Conservation (phyloP, 352 stramenopile genomes). For the Phytopythium kandeliae region DNA sequence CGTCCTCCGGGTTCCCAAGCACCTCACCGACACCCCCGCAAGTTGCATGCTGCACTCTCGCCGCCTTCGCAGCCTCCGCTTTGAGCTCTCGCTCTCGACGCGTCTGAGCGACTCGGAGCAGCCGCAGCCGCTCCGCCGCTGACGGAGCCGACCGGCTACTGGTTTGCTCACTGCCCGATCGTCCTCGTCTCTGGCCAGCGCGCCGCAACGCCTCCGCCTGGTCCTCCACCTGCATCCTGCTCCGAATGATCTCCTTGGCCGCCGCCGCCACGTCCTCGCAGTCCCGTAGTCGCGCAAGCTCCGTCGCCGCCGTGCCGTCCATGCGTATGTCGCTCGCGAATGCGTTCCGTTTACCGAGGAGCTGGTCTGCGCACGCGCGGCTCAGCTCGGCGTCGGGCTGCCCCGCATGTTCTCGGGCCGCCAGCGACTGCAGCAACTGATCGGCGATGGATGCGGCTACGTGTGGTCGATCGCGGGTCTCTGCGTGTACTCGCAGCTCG, state of each 20-base stretch:
- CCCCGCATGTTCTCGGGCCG: constrained; percentile 9
- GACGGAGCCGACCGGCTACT: not conserved
- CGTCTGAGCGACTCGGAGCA: not conserved
- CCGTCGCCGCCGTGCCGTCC: not conserved
- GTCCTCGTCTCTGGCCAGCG: constrained; percentile 3
- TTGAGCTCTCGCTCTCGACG: constrained; percentile 3
- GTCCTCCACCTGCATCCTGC: constrained; percentile 39
- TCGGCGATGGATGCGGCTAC: constrained; percentile 28
- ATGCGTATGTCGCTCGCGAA: constrained; percentile 19
- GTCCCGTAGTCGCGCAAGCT: not conserved
- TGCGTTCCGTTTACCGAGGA: constrained; percentile 54
- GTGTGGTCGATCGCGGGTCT: not conserved
- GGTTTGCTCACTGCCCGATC: not conserved
- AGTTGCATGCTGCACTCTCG: not conserved
- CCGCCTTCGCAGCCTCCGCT: not conserved
- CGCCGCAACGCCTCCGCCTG: constrained; percentile 29
- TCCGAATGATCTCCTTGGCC: constrained; percentile 42
- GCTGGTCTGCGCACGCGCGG: constrained; percentile 36
- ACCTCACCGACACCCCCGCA: not conserved
- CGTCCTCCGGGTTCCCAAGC: not conserved
- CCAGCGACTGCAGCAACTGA: constrained; percentile 31
- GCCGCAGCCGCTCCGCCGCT: not conserved
- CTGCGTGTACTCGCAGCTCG: too few species aligned
- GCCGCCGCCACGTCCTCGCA: constrained; percentile 10
- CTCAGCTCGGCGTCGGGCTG: constrained; percentile 26